These are phyloP conservation scores for Neobulgaria alba DNA, from an alignment of 2,329 filamentous ascomycete species.

Conservation along the genomic window DNA sequence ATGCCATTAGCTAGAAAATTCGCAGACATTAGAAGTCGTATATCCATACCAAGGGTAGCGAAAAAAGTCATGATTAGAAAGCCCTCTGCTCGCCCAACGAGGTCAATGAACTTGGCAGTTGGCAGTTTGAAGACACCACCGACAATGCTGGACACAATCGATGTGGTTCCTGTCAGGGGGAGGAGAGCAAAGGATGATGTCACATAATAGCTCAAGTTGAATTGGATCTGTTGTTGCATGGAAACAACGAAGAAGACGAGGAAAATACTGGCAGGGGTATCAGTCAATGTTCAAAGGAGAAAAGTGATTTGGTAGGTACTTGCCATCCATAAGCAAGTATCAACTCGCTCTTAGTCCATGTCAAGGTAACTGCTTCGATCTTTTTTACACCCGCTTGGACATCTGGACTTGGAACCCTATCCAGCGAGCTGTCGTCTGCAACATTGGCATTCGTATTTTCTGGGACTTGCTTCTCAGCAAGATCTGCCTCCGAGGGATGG, in stretches of 20 bases:
- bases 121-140: constrained; percentile 23
- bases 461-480: not conserved
- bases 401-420: not conserved
- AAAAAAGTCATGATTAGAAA: constrained; percentile 46
- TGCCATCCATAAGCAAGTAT: constrained; percentile 21
- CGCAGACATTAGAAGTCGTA: no score
- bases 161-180: constrained; percentile 18
- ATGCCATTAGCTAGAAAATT: constrained; percentile 11
- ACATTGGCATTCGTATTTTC: not conserved
- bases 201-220: constrained; percentile 16
- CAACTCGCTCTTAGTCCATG: constrained; percentile 22
- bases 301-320: constrained; percentile 1
- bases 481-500: not conserved
- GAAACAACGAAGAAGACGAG: constrained; percentile 24
- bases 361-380: constrained; percentile 18
- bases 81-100: constrained; percentile 59
- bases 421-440: not conserved
- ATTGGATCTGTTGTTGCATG: constrained; percentile 21
- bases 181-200: constrained; percentile 19
- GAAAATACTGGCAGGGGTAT: constrained; percentile 13
- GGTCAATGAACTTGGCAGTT: constrained; percentile 58
- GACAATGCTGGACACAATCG: constrained; percentile 23
- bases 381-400: not conserved
- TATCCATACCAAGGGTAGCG: constrained; percentile 34
- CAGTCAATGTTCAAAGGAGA: not conserved